Evolutionary conservation across 176 grass and related monocot species (phyloP).

Genomic region (Thinopyrum elongatum): DNA sequence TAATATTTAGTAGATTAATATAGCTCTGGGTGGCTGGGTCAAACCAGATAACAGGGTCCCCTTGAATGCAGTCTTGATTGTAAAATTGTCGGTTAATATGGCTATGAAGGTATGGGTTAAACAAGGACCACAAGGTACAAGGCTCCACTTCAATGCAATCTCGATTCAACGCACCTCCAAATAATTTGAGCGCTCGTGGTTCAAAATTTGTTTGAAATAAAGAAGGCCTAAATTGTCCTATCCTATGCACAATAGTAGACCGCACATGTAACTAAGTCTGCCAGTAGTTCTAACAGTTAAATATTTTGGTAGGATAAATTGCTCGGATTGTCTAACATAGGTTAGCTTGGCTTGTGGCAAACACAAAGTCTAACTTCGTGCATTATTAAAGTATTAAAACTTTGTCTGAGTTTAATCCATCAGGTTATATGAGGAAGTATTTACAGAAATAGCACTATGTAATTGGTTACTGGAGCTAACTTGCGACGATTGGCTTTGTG

Average conservation of each 20-base stretch:
- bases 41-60: neutral
- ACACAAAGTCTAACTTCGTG: neutral
- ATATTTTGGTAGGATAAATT: conserved; percentile 16
- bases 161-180: neutral
- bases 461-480: neutral
- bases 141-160: neutral
- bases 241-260: neutral
- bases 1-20: conserved; percentile 4
- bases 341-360: neutral
- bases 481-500: neutral
- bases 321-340: neutral
- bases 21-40: neutral
- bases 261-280: neutral
- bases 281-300: neutral
- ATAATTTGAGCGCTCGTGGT: neutral
- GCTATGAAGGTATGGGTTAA: neutral
- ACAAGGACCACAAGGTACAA: neutral
- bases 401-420: neutral
- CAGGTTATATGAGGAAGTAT: neutral
- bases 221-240: neutral
- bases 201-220: neutral
- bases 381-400: neutral
- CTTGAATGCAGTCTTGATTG: neutral
- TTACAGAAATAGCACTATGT: neutral
- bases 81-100: neutral